These are phyloP conservation scores for Botrytis tulipae DNA, from an alignment of 2,329 filamentous ascomycete genomes.

Conservation along the genomic window DNA sequence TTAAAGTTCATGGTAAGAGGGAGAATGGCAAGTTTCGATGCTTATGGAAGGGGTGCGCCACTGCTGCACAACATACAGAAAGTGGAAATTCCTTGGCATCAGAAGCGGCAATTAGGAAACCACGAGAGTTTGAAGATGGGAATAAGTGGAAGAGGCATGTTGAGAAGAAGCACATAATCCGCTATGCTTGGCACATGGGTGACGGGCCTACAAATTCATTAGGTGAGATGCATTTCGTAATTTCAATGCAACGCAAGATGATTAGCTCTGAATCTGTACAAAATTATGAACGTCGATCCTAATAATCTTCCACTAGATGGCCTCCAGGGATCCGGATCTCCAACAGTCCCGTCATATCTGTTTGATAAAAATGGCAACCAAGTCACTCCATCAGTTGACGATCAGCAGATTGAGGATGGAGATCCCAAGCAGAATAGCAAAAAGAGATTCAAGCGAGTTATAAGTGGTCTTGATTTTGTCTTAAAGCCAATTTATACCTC, in stretches of 20 bases:
- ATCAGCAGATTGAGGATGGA: slow-evolving; percentile 51
- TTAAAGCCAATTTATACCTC: slow-evolving; percentile 16
- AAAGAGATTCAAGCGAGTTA: slow-evolving; percentile 27
- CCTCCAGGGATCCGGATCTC: slow-evolving; percentile 6
- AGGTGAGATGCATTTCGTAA: slow-evolving; percentile 23
- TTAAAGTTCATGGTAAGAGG: slow-evolving; percentile 46
- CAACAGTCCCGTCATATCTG: slow-evolving; percentile 39
- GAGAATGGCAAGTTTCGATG: slow-evolving; percentile 36
- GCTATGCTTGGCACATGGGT: slow-evolving; percentile 57
- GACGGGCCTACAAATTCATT: slow-evolving; percentile 50
- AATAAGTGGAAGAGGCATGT: slow-evolving; percentile 50
- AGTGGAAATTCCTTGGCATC: slow-evolving; percentile 19
- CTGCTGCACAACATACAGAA: slow-evolving; percentile 19
- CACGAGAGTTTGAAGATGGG: slow-evolving; percentile 27
- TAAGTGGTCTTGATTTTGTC: slow-evolving; percentile 21
- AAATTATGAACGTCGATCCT: slow-evolving; percentile 5
- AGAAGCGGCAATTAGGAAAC: slow-evolving; percentile 20
- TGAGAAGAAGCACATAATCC: slow-evolving; percentile 52
- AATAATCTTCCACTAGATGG: slow-evolving; percentile 22
- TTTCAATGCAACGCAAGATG: background rate
- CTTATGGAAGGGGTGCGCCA: slow-evolving; percentile 45
- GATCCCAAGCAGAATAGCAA: slow-evolving; percentile 30
- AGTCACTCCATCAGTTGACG: slow-evolving; percentile 56
- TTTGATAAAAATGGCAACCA: slow-evolving; percentile 53
- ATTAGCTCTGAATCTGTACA: background rate